These are phyloP conservation scores for Cinchona pubescens DNA, from an alignment of 257 asterid species.

Conservation along the genomic window DNA sequence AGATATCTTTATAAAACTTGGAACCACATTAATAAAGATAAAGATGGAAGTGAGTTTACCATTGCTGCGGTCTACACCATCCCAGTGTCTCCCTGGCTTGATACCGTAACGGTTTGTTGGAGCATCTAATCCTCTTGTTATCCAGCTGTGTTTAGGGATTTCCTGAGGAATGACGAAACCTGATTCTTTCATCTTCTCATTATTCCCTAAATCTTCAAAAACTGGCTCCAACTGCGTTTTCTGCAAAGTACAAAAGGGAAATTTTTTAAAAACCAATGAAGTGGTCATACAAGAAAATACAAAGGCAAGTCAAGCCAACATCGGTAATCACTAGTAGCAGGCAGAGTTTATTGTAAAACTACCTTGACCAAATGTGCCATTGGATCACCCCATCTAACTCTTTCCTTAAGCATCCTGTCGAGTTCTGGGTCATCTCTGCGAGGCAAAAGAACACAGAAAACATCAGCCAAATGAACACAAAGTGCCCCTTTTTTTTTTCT, in stretches of 20 bases:
- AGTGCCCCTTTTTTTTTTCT: background rate
- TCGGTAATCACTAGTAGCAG: background rate
- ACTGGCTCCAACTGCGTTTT: slow-evolving; percentile 48
- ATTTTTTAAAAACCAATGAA: background rate
- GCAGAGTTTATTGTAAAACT: slow-evolving; percentile 14
- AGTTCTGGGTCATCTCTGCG: slow-evolving; percentile 85
- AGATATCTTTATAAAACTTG: too few relatives aligned
- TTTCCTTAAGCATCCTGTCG: slow-evolving; percentile 80
- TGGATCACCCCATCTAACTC: slow-evolving; percentile 94
- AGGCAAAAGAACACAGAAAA: slow-evolving; percentile 11
- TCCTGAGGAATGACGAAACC: slow-evolving; percentile 86
- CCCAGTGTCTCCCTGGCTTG: slow-evolving; percentile 96
- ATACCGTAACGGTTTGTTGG: slow-evolving; percentile 82
- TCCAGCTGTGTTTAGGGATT: slow-evolving; percentile 80
- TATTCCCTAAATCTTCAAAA: slow-evolving; percentile 63
- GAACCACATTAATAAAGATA: background rate
- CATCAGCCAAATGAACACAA: slow-evolving; percentile 10
- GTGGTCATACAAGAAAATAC: background rate
- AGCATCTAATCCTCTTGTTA: slow-evolving; percentile 60
- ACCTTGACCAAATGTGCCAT: slow-evolving; percentile 91
- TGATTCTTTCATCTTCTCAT: slow-evolving; percentile 74
- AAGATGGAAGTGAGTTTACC: slow-evolving; percentile 37
- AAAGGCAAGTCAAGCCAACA: slow-evolving; percentile 9
- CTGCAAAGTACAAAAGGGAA: slow-evolving; percentile 33
- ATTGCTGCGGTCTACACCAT: slow-evolving; percentile 83